Evolutionary conservation across 2,329 filamentous ascomycete genomes (phyloP), one percentile per base, ranked within the genome.

Genomic region (Aspergillus bombycis): DNA sequence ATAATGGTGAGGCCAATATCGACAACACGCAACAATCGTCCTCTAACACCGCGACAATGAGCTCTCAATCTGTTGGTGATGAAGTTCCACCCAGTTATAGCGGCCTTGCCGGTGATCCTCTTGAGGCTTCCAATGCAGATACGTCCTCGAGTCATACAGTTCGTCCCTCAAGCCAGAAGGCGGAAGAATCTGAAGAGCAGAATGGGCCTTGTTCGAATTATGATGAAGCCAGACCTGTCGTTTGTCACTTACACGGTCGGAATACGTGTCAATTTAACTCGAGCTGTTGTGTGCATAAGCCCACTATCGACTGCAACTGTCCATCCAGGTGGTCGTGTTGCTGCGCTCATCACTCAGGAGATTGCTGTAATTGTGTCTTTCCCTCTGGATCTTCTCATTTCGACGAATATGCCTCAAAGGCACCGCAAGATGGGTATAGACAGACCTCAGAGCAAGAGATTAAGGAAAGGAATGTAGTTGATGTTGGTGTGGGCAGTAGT

Each of bases 281-380:
- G 4, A 21, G 41, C 11, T 70, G 69, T 45, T 71, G 69, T 43
- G 67, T 71, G 16, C 69, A 71, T 50, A 60, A 50, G 32, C 46
- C 59, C 26, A n/a, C 30, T 9, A 9, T 26, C 19, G 50, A 54
- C 23, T 69, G 65, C n/a, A 55, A 32, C 23, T 71, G 69, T 50
- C 62, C 68, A 10, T 60, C 60, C 28, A 64, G 46, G 12, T 34
- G 38, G 41, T 68, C 69, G 2, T 71, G 69, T 57, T 71, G 69
- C 52, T 71, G 68, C 55, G n/a, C 60, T 11, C 69, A 71, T 56
- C 67, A 70, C 46, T 50, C 57, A 12, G 67, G 68, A 11, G 68
- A 71, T 41, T 71, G 68, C 52, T 70, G 68, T 34, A 28, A 60
- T 23, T 70, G 68, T 36, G 56, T 63, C 23, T 60, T 52, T 30